Conservation (phyloP, 495 filamentous ascomycete species). For the Trypethelium eluteriae region DNA sequence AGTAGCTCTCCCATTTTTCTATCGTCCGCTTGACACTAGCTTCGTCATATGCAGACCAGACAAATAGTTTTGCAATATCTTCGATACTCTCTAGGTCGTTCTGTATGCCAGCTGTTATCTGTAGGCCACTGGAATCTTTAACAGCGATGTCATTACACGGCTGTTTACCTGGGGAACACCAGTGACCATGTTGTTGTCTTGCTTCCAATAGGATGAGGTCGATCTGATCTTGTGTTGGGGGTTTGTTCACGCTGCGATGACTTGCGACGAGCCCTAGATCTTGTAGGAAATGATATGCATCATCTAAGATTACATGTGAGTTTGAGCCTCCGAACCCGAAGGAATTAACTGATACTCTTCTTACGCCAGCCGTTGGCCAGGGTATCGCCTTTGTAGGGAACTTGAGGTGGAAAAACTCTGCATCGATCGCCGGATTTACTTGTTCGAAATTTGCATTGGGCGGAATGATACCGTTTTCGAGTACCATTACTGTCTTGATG, state of each 20-base stretch:
- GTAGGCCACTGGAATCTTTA: no score
- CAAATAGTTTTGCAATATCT: not conserved
- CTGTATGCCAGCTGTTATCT: no score
- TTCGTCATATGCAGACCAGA: not conserved
- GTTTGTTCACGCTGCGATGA: not conserved
- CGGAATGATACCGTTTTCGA: slow-evolving; percentile 49
- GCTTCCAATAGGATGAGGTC: no score
- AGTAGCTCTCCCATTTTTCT: not conserved
- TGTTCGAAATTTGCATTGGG: slow-evolving; percentile 39
- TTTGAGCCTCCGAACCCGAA: slow-evolving; percentile 48
- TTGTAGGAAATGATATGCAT: not conserved
- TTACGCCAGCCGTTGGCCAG: slow-evolving; percentile 2
- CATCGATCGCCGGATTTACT: slow-evolving; percentile 36
- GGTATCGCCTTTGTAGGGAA: slow-evolving; percentile 29
- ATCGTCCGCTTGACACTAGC: not conserved
- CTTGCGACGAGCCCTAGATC: not conserved
- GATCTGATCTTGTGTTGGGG: no score
- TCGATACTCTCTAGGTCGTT: no score
- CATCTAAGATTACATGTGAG: slow-evolving; percentile 40
- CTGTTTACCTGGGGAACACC: no score
- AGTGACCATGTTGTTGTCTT: no score
- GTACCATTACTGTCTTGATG: slow-evolving; percentile 51
- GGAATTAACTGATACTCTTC: slow-evolving; percentile 36
- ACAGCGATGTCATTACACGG: no score
- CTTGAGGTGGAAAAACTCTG: slow-evolving; percentile 16